These are phyloP conservation scores for Murraya paniculata DNA, from an alignment of 345 rosid species.

Conservation along the genomic window DNA sequence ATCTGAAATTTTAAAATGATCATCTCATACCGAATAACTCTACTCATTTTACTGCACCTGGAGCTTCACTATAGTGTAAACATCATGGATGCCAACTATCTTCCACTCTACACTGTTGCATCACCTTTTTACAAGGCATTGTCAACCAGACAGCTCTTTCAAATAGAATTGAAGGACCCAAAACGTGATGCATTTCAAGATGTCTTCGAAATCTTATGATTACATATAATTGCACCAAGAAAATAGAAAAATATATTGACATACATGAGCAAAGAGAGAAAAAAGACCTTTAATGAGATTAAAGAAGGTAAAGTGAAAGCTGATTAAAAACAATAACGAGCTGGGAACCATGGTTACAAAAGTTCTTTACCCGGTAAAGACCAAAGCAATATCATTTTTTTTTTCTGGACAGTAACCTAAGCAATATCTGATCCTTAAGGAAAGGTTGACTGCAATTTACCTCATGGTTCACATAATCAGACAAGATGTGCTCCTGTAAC, in stretches of 20 bases:
- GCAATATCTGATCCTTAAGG: not conserved
- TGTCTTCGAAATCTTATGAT: not conserved
- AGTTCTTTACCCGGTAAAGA: not conserved
- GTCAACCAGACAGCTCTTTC: not conserved
- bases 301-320: not conserved
- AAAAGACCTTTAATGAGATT: not conserved
- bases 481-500: constrained; percentile 70
- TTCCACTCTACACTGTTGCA: not conserved
- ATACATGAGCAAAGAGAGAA: not conserved
- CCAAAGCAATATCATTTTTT: not conserved
- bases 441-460: constrained; percentile 32
- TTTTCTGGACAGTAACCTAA: not conserved
- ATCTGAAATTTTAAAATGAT: not conserved
- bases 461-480: constrained; percentile 82
- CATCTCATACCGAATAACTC: not conserved
- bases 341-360: not conserved
- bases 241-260: not conserved
- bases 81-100: not conserved
- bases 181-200: not conserved
- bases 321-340: not conserved
- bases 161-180: not conserved
- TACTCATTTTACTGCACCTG: not conserved
- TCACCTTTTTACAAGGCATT: not conserved
- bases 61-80: not conserved
- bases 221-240: not conserved